Base-by-base conservation (phyloP, 2,329 filamentous ascomycete genomes). In the Fusarium sp. region DNA sequence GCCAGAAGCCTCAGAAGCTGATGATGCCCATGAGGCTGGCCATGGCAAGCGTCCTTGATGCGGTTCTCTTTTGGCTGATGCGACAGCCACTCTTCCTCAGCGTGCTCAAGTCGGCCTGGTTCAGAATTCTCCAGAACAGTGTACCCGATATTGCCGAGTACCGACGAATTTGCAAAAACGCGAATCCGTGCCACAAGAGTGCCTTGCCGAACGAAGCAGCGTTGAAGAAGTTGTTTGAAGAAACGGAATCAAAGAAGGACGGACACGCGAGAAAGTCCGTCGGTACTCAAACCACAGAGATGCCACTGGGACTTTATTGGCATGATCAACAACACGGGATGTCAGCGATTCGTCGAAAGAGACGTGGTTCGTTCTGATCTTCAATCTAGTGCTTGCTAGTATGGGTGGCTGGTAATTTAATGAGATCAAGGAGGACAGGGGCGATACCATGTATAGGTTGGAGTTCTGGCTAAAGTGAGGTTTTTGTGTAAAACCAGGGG, bases 1-100 rank as follows among this genome's bases (percentile, higher is more conserved):
- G 19, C 19, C 48, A 58, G 8, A 54, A 71, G 6, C 43, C 63
- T 25, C 61, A 58, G 13, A 53, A 59, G n/a, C 50, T 73, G n/a
- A 72, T 75, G 66, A 53, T 64, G 55, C 73, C 73, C 3, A 70
- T 77, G 58, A 64, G 73, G 29, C 53, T 76, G 38, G 73, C 70
- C 2, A 55, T 77, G 61, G 73, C 70, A n/a, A 61, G 67, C 5
- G 48, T 76, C 6, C 38, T 76, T 19, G 74, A 76, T 39, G 57
- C 67, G 25, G 51, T 64, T 10, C 59, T 71, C 42, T 68, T 67
- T 53, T 71, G 69, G 69, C 36, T 76, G 9, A 52, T 73, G n/a
- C 61, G 65, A 2, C 70, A 73, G 13, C 61, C 68, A 4, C 36
- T 50, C 0, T 68, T 71, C 12, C 34, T 69, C 28, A 61, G 64